phyloP scores from a whole-genome alignment of 1,284 basidiomycete genomes.

The Ceratobasidium sp. region DNA sequence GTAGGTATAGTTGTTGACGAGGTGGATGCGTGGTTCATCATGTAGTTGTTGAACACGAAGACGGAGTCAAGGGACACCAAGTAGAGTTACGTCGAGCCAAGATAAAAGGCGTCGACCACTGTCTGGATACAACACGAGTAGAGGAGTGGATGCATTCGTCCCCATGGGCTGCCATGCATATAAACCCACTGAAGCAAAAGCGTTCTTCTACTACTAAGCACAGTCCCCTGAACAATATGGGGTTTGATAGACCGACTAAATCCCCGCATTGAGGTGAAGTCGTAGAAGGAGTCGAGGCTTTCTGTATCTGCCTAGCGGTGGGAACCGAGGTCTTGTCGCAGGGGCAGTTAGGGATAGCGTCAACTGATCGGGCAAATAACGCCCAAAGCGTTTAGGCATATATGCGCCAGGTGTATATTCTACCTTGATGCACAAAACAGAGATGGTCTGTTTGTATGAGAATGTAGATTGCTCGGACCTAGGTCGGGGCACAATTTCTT shows the following conservation, averaged over 20 bases:
- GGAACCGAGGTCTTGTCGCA: constrained; percentile 6
- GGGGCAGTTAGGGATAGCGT: background rate
- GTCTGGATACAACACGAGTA: no score
- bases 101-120: no score
- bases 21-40: constrained; percentile 9
- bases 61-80: background rate
- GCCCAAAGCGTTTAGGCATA: background rate
- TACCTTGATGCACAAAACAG: background rate
- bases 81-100: background rate
- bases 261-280: constrained; percentile 4
- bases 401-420: background rate
- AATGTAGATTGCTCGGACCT: no score
- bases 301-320: background rate
- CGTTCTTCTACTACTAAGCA: background rate
- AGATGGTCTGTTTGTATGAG: no score
- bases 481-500: background rate
- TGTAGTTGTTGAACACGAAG: background rate
- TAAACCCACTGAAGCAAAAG: background rate
- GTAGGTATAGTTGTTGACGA: background rate
- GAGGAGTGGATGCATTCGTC: no score
- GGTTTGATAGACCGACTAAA: background rate
- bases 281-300: background rate
- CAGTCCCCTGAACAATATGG: background rate
- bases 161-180: no score
- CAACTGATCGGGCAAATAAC: background rate